Evolutionary conservation across 1,284 basidiomycete genomes (phyloP).

Genomic region (Inonotus hispidus): DNA sequence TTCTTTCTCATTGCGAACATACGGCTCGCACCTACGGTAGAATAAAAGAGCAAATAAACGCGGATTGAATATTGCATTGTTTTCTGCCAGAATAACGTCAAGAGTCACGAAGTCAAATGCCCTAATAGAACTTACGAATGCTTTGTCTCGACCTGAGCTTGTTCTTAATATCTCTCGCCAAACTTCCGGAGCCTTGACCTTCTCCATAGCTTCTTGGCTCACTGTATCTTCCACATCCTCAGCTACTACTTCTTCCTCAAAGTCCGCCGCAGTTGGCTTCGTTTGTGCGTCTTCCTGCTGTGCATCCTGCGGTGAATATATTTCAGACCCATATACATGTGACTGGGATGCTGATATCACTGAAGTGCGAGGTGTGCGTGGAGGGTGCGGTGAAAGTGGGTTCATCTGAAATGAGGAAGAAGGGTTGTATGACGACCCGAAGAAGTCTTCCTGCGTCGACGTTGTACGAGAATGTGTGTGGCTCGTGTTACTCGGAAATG

Average conservation of each 20-base stretch:
- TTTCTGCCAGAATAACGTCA: slow-evolving; percentile 47
- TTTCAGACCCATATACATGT: slow-evolving; percentile 30
- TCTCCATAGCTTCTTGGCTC: slow-evolving; percentile 34
- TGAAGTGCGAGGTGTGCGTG: slow-evolving; percentile 63
- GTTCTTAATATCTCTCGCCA: slow-evolving; percentile 74
- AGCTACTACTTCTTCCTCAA: slow-evolving; percentile 25
- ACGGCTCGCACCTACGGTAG: slow-evolving; percentile 39
- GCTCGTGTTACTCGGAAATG: slow-evolving; percentile 31
- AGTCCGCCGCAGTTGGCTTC: slow-evolving; percentile 32
- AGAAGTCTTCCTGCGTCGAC: slow-evolving; percentile 36
- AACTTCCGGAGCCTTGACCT: slow-evolving; percentile 54
- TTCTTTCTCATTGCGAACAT: slow-evolving; percentile 40
- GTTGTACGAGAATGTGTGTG: slow-evolving; percentile 30
- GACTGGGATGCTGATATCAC: slow-evolving; percentile 32
- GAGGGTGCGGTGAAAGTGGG: slow-evolving; percentile 69
- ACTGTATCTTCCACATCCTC: slow-evolving; percentile 18
- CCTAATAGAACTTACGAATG: slow-evolving; percentile 52
- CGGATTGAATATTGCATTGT: slow-evolving; percentile 74
- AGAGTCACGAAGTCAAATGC: slow-evolving; percentile 7
- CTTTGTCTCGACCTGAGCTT: slow-evolving; percentile 73
- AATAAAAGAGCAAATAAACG: slow-evolving; percentile 67
- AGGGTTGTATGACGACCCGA: slow-evolving; percentile 38
- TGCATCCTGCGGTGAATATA: slow-evolving; percentile 24
- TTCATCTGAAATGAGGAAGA: slow-evolving; percentile 67
- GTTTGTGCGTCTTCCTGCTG: slow-evolving; percentile 31